Conservation (phyloP, 2,329 filamentous ascomycete species). For the Colletotrichum somersetense region DNA sequence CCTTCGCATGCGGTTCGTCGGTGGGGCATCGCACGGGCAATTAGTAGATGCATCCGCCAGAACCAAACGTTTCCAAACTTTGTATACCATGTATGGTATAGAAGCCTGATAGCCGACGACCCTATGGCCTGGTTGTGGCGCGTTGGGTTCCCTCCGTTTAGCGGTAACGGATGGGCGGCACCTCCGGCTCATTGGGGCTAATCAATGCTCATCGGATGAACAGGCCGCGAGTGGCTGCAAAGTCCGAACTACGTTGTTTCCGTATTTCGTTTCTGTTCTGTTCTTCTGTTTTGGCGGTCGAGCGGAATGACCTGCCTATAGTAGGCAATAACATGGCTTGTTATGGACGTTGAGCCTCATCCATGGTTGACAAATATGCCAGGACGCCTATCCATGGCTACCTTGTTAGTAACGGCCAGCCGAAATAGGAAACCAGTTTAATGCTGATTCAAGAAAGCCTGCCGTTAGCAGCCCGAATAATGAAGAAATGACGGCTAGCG, state of each 20-base stretch:
- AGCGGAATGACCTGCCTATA: constrained; percentile 5
- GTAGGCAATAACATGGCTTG: constrained; percentile 22
- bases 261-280: not conserved
- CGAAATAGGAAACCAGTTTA: constrained; percentile 3
- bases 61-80: not conserved
- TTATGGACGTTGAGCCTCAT: constrained; percentile 18
- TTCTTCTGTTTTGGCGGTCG: not conserved
- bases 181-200: constrained; percentile 12
- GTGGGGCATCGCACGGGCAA: not conserved
- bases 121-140: not conserved
- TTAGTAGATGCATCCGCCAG: not conserved
- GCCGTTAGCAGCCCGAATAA: not conserved
- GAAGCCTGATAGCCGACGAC: not conserved
- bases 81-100: not conserved
- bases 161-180: constrained; percentile 12
- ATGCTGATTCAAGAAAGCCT: not conserved
- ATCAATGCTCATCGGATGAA: constrained; percentile 26
- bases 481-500: not conserved
- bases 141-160: not conserved
- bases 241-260: constrained; percentile 8
- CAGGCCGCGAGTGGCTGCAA: constrained; percentile 15
- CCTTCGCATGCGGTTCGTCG: constrained; percentile 1
- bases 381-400: constrained; percentile 19
- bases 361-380: constrained; percentile 13
- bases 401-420: constrained; percentile 15